Evolutionary conservation across 2,329 filamentous ascomycete species (phyloP).

Genomic region (Cladosporium austrohemisphaericum): DNA sequence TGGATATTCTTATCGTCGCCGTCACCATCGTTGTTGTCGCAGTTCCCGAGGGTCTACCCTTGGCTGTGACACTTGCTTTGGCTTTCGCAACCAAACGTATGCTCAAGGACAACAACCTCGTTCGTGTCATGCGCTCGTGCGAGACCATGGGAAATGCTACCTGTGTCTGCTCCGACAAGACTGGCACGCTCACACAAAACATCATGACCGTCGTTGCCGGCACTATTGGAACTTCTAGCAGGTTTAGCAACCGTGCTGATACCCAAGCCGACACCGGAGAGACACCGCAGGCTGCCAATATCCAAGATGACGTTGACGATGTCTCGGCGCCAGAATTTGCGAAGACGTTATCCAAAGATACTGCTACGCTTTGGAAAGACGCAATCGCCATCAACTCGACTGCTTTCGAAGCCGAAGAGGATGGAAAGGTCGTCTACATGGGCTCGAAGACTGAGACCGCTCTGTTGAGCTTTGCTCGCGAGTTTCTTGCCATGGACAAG

Average conservation of each 20-base stretch:
- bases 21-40: constrained; percentile 68
- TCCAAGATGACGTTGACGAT: constrained; percentile 41
- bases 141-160: constrained; percentile 71
- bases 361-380: constrained; percentile 57
- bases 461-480: constrained; percentile 64
- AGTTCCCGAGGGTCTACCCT: constrained; percentile 62
- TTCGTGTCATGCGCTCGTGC: constrained; percentile 64
- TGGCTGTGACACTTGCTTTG: constrained; percentile 65
- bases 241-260: constrained; percentile 48
- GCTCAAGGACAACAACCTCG: constrained; percentile 66
- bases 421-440: constrained; percentile 59
- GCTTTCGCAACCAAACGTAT: constrained; percentile 66
- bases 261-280: constrained; percentile 26
- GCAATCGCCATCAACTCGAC: constrained; percentile 67
- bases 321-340: constrained; percentile 54
- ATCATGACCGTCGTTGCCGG: constrained; percentile 74
- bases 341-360: constrained; percentile 47
- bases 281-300: constrained; percentile 25
- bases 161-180: constrained; percentile 78
- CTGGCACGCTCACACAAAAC: constrained; percentile 70
- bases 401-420: constrained; percentile 63
- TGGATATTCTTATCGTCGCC: constrained; percentile 61
- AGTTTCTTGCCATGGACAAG: constrained; percentile 61
- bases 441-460: constrained; percentile 78
- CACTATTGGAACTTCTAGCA: constrained; percentile 57